Evolutionary conservation across 164 flowering plant species (phyloP), one percentile per base, ranked within the genome.

Genomic region (Cinnamomum chago): DNA sequence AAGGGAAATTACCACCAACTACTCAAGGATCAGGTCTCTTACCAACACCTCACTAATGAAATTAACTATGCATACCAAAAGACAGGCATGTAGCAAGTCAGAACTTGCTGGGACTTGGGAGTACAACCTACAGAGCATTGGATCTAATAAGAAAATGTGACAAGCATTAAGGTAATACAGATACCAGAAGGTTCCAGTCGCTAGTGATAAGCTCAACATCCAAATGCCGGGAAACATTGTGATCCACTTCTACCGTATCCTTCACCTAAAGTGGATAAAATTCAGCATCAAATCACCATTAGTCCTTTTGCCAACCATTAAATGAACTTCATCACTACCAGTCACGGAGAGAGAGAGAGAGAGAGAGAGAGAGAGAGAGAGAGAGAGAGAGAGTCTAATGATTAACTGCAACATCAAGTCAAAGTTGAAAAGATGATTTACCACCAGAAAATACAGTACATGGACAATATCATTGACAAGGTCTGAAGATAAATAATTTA

Each of bases 211-310:
- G 97, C 76, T 95, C 98, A 72, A 77, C 64, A 17, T 68, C 79
- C 84, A 95, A 83, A 86, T 95, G 96, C 68, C 99, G 92, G 79
- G 98, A 85, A 69, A 95, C 99, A 86, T 95, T 95, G 77, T 84
- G 83, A 85, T 95, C 99, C 79, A 95, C 98, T 84, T 89, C 88
- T 58, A 90, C 84, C 76, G 97, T 95, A 82, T 95, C 99, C 83
- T 93, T 93, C 24, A 95, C 99, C 99, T 95, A 80, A 11, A 68
- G 58, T 23, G 72, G 50, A 33, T 33, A 27, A 27, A 15, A 68
- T 51, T 25, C 23, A 71, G 62, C 35, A 67, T 22, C 62, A 68
- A 68, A 13, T 50, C 27, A 40, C 15, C 25, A 24, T 22, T n/a
- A 68, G 70, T 67, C 67, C 67, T 24, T 25, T 64, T 9, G 50